These are phyloP conservation scores for Mycena alexandri DNA, from an alignment of 768 basidiomycete species.

Conservation along the genomic window DNA sequence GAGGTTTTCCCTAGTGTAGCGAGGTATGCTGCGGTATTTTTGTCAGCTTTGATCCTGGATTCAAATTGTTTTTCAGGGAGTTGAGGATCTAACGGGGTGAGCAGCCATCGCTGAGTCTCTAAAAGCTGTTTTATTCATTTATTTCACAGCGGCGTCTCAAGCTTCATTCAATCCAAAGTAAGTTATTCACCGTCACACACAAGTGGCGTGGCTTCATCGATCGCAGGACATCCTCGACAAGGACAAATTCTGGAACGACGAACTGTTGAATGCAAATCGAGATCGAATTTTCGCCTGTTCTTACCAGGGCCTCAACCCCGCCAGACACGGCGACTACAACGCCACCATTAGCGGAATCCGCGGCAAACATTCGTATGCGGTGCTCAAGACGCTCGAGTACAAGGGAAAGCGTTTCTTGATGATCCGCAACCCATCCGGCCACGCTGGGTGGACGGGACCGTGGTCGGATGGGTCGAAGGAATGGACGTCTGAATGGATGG, in stretches of 20 bases:
- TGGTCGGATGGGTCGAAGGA: constrained; percentile 49
- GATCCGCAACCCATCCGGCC: constrained; percentile 49
- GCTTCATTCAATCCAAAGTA: constrained; percentile 36
- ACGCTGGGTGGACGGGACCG: constrained; percentile 44
- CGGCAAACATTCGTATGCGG: constrained; percentile 47
- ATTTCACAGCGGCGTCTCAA: constrained; percentile 32
- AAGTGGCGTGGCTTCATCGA: too few relatives aligned
- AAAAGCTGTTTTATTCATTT: not conserved
- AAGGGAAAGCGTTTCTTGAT: constrained; percentile 47
- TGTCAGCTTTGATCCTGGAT: not conserved
- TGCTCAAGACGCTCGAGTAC: constrained; percentile 47
- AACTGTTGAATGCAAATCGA: constrained; percentile 43
- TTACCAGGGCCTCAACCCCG: constrained; percentile 28
- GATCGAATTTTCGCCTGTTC: constrained; percentile 50
- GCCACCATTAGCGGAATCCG: constrained; percentile 30
- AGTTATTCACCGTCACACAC: constrained; percentile 6
- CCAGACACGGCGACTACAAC: constrained; percentile 32
- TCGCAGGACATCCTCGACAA: constrained; percentile 47
- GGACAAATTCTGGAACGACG: constrained; percentile 48
- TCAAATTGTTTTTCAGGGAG: constrained; percentile 10
- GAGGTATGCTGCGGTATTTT: constrained; percentile 39
- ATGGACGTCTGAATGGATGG: constrained; percentile 48
- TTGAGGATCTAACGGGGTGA: constrained; percentile 35
- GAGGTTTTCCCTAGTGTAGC: constrained; percentile 42
- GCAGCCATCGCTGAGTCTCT: not conserved